phyloP scores from a whole-genome alignment of 1,284 basidiomycete genomes.

The Cutaneotrichosporon sp. region DNA sequence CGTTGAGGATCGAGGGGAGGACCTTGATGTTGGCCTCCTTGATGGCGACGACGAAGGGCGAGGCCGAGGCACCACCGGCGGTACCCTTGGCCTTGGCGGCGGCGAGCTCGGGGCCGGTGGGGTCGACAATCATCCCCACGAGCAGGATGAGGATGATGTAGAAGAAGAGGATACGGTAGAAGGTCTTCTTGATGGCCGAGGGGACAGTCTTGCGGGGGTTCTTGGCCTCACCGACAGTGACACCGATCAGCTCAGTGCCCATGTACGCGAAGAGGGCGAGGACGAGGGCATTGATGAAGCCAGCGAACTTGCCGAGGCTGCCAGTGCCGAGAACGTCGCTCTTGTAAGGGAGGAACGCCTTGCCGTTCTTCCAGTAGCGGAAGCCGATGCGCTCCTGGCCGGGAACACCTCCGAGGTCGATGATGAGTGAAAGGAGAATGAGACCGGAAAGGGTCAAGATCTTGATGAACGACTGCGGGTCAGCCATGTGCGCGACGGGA shows the following conservation, averaged over 20 bases:
- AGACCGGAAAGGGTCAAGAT: constrained; percentile 63
- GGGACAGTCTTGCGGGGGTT: constrained; percentile 65
- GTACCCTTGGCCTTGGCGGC: constrained; percentile 57
- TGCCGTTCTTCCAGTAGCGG: constrained; percentile 59
- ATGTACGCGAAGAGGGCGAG: constrained; percentile 57
- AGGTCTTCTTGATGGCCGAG: constrained; percentile 60
- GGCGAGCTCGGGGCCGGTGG: constrained; percentile 44
- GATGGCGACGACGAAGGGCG: constrained; percentile 71
- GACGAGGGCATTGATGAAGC: constrained; percentile 58
- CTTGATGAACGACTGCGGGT: constrained; percentile 58
- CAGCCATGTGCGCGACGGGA: constrained; percentile 42
- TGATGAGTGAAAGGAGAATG: constrained; percentile 61
- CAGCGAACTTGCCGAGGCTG: constrained; percentile 63
- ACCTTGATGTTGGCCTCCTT: constrained; percentile 53
- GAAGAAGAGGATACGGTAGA: constrained; percentile 66
- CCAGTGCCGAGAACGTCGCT: constrained; percentile 11
- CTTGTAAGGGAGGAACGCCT: constrained; percentile 38
- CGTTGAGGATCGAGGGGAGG: constrained; percentile 57
- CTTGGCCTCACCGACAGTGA: constrained; percentile 56
- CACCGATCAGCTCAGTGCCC: constrained; percentile 62
- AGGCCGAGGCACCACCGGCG: constrained; percentile 64
- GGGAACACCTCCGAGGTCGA: constrained; percentile 69
- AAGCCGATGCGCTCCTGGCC: constrained; percentile 63
- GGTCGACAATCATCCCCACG: constrained; percentile 64
- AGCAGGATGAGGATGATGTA: constrained; percentile 60